Evolutionary conservation across 2,329 filamentous ascomycete species (phyloP).

Genomic region (Pleurostoma richardsiae): DNA sequence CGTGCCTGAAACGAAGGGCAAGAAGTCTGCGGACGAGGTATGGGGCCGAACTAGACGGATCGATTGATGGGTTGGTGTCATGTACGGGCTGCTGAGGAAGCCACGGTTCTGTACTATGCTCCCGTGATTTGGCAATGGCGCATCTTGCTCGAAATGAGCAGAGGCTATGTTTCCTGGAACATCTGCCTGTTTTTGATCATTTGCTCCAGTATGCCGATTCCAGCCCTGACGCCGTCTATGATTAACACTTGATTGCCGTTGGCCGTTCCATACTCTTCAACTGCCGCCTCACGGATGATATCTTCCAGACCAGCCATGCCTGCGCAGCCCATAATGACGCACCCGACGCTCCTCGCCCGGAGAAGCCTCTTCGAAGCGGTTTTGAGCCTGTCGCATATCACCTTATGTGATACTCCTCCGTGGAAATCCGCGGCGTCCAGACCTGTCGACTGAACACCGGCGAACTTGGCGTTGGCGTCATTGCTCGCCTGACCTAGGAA

Average conservation of each 20-base stretch:
- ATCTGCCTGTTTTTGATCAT: constrained; percentile 36
- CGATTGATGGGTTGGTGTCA: constrained; percentile 31
- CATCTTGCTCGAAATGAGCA: neutral
- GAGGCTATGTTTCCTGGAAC: constrained; percentile 18
- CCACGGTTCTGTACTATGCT: too few species aligned
- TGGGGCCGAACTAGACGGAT: constrained; percentile 65
- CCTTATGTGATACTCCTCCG: constrained; percentile 54
- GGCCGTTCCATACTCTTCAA: constrained; percentile 57
- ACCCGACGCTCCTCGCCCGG: constrained; percentile 48
- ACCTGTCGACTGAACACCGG: constrained; percentile 77
- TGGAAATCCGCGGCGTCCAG: constrained; percentile 78
- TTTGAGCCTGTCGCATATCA: constrained; percentile 62
- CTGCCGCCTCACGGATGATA: constrained; percentile 65
- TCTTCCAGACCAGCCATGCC: constrained; percentile 85
- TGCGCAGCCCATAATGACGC: constrained; percentile 81
- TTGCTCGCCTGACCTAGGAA: constrained; percentile 51
- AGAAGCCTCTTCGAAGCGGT: constrained; percentile 66
- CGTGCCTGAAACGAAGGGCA: constrained; percentile 87
- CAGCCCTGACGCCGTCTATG: constrained; percentile 75
- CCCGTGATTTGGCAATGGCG: neutral
- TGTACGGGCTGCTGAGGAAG: neutral
- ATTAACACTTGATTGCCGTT: constrained; percentile 56
- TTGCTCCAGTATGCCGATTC: constrained; percentile 57
- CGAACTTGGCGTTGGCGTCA: constrained; percentile 50
- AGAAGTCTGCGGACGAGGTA: constrained; percentile 80